Evolutionary conservation across 768 basidiomycete genomes (phyloP).

Genomic region (Porphyrellus cyaneotinctus): DNA sequence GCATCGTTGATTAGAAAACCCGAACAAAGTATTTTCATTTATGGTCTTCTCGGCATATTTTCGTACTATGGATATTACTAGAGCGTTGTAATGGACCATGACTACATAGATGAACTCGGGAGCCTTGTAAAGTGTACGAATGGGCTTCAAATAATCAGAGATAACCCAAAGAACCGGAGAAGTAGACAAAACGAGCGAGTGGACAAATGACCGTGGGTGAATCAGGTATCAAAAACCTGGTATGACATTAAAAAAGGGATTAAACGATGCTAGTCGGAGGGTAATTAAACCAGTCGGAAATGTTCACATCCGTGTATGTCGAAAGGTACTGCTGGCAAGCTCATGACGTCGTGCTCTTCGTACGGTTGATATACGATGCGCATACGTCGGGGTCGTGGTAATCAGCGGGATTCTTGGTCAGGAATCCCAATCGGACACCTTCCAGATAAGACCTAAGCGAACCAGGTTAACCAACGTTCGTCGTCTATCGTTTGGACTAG

Average conservation of each 20-base stretch:
- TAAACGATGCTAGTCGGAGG: neutral
- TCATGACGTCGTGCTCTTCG: conserved; percentile 13
- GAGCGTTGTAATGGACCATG: neutral
- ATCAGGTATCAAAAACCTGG: neutral
- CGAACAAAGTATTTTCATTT: neutral
- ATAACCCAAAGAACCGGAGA: neutral
- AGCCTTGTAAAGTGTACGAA: too few species aligned
- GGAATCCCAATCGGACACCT: conserved; percentile 52
- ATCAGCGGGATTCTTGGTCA: conserved; percentile 59
- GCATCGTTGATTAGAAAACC: conserved; percentile 58
- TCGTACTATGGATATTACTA: neutral
- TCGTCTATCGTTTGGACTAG: neutral
- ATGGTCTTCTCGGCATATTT: neutral
- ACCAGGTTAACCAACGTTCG: neutral
- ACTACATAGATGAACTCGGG: neutral
- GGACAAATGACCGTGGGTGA: neutral
- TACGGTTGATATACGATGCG: conserved; percentile 39
- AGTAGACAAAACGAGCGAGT: neutral
- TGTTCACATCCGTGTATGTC: neutral
- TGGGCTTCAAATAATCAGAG: too few species aligned
- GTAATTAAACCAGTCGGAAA: neutral
- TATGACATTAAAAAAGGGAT: neutral
- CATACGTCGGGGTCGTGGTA: conserved; percentile 62
- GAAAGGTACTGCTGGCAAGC: too few species aligned
- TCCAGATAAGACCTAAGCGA: conserved; percentile 63